phyloP scores from a whole-genome alignment of 2,329 filamentous ascomycete genomes.

The Aspergillus thermomutatus region DNA sequence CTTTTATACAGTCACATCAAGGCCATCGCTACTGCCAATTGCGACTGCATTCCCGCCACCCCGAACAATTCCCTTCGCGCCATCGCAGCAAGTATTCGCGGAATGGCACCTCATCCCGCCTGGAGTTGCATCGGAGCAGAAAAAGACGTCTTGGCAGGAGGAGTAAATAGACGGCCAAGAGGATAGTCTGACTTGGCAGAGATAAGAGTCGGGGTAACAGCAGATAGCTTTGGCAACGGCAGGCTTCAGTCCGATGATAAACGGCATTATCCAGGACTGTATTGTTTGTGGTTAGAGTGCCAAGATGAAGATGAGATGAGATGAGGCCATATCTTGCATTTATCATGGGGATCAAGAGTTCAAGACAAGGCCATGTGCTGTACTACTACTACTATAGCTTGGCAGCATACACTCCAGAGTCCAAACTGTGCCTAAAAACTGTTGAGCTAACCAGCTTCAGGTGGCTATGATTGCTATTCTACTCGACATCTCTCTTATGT shows the following conservation, averaged over 20 bases:
- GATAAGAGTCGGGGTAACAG: constrained; percentile 9
- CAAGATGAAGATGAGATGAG: not conserved
- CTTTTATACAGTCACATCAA: not conserved
- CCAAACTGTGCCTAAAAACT: no score
- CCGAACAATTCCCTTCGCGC: not conserved
- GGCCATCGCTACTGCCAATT: not conserved
- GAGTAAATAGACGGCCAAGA: not conserved
- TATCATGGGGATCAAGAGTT: not conserved
- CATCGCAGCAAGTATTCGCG: not conserved
- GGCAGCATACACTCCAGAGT: no score
- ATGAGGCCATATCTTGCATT: not conserved
- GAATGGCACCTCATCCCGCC: constrained; percentile 2
- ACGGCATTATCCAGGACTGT: not conserved
- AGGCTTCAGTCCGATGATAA: not conserved
- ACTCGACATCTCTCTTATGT: not conserved
- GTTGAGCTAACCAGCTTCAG: not conserved
- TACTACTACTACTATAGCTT: not conserved
- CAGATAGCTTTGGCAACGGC: not conserved
- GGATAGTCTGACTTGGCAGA: constrained; percentile 5
- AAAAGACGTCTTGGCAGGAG: not conserved
- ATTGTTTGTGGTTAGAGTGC: not conserved
- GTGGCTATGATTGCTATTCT: not conserved
- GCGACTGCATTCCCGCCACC: not conserved
- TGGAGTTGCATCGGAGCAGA: constrained; percentile 8
- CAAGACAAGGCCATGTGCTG: not conserved